Base-by-base conservation (phyloP, 805 yeast genomes). In the Priceomyces melissophilus region DNA sequence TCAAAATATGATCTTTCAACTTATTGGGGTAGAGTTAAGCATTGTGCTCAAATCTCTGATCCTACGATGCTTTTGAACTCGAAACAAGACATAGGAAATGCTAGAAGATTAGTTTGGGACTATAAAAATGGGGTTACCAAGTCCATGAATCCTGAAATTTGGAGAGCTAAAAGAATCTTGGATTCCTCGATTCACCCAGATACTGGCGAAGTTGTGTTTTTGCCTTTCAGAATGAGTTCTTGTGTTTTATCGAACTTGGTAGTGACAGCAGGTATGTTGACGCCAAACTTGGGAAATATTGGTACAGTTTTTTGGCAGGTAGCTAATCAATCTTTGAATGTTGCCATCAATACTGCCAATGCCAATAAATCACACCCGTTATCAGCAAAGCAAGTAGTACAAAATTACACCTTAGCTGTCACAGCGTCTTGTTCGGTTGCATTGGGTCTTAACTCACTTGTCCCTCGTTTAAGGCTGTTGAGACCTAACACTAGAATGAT, bases 221-320 rank as follows among this genome's bases (percentile, higher is more conserved):
- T 93, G 40, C 99, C 99, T 2, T 93, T 93, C 67, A 78, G 99
- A 65, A 93, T 93, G 99, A 88, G 96, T 16, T 84, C 91, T 26
- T 88, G 93, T 68, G 99, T 93, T 12, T 69, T 93, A 40, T 87
- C 96, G 9, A 93, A 93, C 62, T 67, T 93, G 63, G 91, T 91
- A 15, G 98, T 93, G 37, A 91, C 98, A 4, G 91, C 85, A 3
- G 99, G 99, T 49, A 93, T 93, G 99, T 76, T 93, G 49, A 91
- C 97, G 1, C 99, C 99, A 6, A 85, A 86, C 41, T 63, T 93
- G 57, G 95, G 96, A 8, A 81, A 89, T 8, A 79, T 76, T 0
- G 99, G 99, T 30, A 91, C 98, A 0, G 60, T 89, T 15, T 91
- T 93, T 65, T 93, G 99, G 99, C 99, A 93, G 67, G 79, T 93